Percentiles rank a stretch among this genome's conserved stretches.
phyloP scores from a whole-genome alignment of 1,284 basidiomycete species.

The Bjerkandera adusta region DNA sequence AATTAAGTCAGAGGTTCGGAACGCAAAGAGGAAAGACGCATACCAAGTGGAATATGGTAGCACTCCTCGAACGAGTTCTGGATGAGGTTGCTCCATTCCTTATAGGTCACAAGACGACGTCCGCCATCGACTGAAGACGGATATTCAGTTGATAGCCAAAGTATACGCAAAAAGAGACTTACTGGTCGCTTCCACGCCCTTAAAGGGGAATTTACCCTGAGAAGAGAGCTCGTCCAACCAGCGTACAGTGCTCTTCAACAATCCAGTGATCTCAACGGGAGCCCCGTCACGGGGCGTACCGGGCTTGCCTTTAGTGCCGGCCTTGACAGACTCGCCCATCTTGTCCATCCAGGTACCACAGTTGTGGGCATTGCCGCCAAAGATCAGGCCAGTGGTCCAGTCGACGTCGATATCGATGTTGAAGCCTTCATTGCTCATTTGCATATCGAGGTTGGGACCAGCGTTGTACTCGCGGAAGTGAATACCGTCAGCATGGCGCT shows the following conservation, averaged over 20 bases:
- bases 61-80: constrained; percentile 86
- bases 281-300: constrained; percentile 96
- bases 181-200: constrained; percentile 84
- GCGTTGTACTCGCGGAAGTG: constrained; percentile 96
- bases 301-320: constrained; percentile 92
- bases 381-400: constrained; percentile 90
- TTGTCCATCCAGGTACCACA: constrained; percentile 98
- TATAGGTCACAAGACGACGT: constrained; percentile 78
- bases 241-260: constrained; percentile 89
- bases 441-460: constrained; percentile 91
- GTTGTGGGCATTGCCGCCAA: constrained; percentile 84
- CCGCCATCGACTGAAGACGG: constrained; percentile 67
- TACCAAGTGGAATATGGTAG: constrained; percentile 88
- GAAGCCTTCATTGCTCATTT: constrained; percentile 94
- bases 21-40: constrained; percentile 15
- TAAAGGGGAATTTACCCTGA: constrained; percentile 81
- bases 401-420: constrained; percentile 93
- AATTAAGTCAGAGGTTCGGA: constrained; percentile 1
- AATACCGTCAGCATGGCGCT: constrained; percentile 92
- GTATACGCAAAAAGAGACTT: constrained; percentile 33
- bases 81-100: constrained; percentile 86
- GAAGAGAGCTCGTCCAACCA: constrained; percentile 78
- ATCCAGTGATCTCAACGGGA: constrained; percentile 92
- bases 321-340: constrained; percentile 90
- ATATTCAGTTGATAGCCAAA: constrained; percentile 9